phyloP scores from a whole-genome alignment of 345 rosid species.

The Eucalyptus leucophloia region DNA sequence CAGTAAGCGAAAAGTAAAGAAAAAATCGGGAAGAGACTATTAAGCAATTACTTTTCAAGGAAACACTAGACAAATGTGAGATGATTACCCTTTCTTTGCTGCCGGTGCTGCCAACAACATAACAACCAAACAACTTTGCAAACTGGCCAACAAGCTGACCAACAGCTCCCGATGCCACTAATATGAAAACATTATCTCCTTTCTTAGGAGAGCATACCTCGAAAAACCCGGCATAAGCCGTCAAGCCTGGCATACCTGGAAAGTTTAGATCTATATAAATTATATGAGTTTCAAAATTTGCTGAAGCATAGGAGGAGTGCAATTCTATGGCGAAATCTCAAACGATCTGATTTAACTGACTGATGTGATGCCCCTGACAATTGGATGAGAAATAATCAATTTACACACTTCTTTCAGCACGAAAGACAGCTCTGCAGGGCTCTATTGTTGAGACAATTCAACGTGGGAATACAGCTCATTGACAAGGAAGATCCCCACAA shows the following conservation, averaged over 20 bases:
- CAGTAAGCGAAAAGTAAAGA: background rate
- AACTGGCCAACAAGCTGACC: background rate
- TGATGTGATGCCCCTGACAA: background rate
- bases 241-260: background rate
- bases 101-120: background rate
- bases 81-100: background rate
- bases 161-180: background rate
- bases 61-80: background rate
- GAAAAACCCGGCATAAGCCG: background rate
- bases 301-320: background rate
- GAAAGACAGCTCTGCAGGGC: background rate
- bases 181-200: background rate
- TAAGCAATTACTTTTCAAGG: background rate
- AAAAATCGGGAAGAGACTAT: background rate
- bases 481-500: background rate
- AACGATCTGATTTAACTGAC: background rate
- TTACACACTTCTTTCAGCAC: background rate
- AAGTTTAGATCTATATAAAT: background rate
- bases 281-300: background rate
- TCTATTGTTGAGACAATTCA: background rate
- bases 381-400: background rate
- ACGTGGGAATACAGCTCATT: background rate
- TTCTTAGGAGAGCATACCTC: background rate
- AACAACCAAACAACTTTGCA: background rate
- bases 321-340: background rate